phyloP scores from a whole-genome alignment of 352 stramenopile species.

The Globisporangium camurandrum region DNA sequence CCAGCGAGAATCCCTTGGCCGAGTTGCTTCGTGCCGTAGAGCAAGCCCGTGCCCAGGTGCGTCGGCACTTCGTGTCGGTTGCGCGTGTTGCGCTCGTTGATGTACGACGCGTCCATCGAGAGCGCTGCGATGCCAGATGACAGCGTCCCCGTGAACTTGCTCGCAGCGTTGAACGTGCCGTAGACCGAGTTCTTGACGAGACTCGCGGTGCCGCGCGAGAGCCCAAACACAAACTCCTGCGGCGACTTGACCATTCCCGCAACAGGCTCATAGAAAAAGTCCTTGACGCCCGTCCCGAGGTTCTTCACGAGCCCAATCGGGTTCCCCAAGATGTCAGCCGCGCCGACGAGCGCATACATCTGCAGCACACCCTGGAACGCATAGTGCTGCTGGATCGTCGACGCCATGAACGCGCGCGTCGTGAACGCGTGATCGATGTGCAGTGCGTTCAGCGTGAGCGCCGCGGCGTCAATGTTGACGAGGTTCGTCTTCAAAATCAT shows the following conservation, averaged over 20 bases:
- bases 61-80: constrained; percentile 80
- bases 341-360: constrained; percentile 68
- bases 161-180: constrained; percentile 90
- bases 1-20: constrained; percentile 86
- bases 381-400: constrained; percentile 78
- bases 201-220: constrained; percentile 85
- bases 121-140: constrained; percentile 86
- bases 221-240: constrained; percentile 82
- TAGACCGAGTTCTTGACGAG: constrained; percentile 88
- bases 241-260: constrained; percentile 83
- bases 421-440: constrained; percentile 80
- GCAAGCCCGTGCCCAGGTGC: constrained; percentile 73
- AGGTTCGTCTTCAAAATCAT: constrained; percentile 57
- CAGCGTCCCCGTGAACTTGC: constrained; percentile 90
- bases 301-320: constrained; percentile 87
- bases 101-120: constrained; percentile 87
- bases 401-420: constrained; percentile 58
- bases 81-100: constrained; percentile 67
- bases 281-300: constrained; percentile 80
- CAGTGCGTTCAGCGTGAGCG: constrained; percentile 75
- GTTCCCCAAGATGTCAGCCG: constrained; percentile 84
- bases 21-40: constrained; percentile 87
- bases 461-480: constrained; percentile 71
- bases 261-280: constrained; percentile 89
- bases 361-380: constrained; percentile 68